Evolutionary conservation across 768 basidiomycete species (phyloP), one percentile per base, ranked within the genome.

Genomic region (Podaxis sp.): DNA sequence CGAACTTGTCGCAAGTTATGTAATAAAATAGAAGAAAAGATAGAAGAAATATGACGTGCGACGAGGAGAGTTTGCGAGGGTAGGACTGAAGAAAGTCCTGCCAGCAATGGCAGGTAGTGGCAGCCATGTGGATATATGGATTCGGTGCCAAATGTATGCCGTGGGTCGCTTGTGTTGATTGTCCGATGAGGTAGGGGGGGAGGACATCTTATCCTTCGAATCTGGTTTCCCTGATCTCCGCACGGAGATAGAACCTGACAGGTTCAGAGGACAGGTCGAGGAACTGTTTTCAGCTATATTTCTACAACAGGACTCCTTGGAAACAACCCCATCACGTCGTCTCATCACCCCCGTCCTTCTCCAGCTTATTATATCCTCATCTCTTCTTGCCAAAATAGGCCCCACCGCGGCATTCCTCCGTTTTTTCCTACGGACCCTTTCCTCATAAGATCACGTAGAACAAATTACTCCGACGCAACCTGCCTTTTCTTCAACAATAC

Each of bases 311-410:
- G 54, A 66, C 73, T 73, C 78, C 81, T 77, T 82, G 76, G 79
- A 78, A 78, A 82, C 81, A 74, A 67, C 73, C 74, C 75, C 78
- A 78, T 80, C 79, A 80, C 69, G 57, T 66, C 67, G 72, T 74
- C 69, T 70, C 66, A 71, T 66, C 65, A 46, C 17, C 68, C 65
- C 65, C 65, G 66, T 69, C 75, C 74, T 33, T 33, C 33, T 33
- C 33, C 33, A 74, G 73, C 77, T 75, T 73, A 70, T 74, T 68
- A 60, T 63, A 49, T 60, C 63, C 56, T 63, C 69, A 68, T 66
- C 69, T 71, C 68, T 73, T 74, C 72, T 69, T 70, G 67, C 72
- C 74, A 65, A 61, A 70, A 75, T 74, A 71, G 73, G 71, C 58
- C 70, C 66, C 71, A 67, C 68, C 66, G 44, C 61, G 68, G 70